Base-by-base conservation (phyloP, 257 asterid genomes). In the Nicotiana tabacum region DNA sequence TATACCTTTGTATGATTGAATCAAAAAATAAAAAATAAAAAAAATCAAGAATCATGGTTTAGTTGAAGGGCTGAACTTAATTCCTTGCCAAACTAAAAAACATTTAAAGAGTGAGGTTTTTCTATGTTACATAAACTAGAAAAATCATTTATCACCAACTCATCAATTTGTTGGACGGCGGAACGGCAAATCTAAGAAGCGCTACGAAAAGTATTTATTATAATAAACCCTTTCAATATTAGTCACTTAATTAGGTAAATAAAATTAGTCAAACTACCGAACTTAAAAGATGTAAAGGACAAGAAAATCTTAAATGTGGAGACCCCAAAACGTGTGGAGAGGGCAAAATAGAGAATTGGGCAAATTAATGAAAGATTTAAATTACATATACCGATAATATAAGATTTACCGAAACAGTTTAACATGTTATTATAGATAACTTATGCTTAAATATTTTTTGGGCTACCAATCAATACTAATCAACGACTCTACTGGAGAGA, bases 1-100 rank as follows among this genome's bases (percentile, higher is more conserved):
- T 27, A 78, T 85, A 68, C 87, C 53, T 72, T 74, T 82, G 78
- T 18, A 90, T 91, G 55, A 89, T 87, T 86, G 83, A 80, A 6
- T 62, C 33, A 2, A 32, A 2, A 30, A 30, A 30, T 30, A 32
- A 32, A 24, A 24, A 24, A 24, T 24, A 24, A 24, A 24, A 24
- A 2, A 32, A 32, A 32, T 32, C 32, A 43, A 83, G 48, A 16
- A 33, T 81, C 87, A 57, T 85, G 84, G 70, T 82, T 55, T 82
- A 64, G 81, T 74, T 74, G 80, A 74, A 74, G 65, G 12, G 12
- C n/a, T 78, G 62, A 80, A 56, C 68, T 48, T 74, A 74, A 48
- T 74, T 27, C 27, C 39, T 48, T 48, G 39, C n/a, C 35, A 18
- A 82, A 43, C 78, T 43, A 81, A 76, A 77, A 32, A 76, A 82